phyloP scores from a whole-genome alignment of 768 basidiomycete genomes.

The Tylopilus sp. region DNA sequence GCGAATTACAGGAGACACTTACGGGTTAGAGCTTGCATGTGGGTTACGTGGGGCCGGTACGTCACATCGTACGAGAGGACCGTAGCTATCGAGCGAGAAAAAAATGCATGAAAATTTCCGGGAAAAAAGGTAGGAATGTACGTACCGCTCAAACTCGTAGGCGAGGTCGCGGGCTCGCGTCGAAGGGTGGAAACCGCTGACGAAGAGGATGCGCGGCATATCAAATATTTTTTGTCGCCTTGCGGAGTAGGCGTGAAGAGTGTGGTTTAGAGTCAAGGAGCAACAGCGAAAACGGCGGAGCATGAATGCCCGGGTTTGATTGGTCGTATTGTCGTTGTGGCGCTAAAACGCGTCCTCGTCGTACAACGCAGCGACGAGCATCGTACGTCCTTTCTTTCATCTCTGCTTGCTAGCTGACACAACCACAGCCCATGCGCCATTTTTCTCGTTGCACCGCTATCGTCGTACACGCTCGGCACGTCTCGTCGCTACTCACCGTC shows the following conservation, averaged over 20 bases:
- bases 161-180: slow-evolving; percentile 83
- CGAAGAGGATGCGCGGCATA: slow-evolving; percentile 84
- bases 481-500: slow-evolving; percentile 23
- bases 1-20: slow-evolving; percentile 42
- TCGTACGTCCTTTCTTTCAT: not conserved
- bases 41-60: slow-evolving; percentile 85
- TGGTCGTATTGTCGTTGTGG: slow-evolving; percentile 37
- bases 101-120: slow-evolving; percentile 3
- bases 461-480: slow-evolving; percentile 1
- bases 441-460: slow-evolving; percentile 8
- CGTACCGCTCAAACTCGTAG: slow-evolving; percentile 82
- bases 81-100: slow-evolving; percentile 51
- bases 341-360: slow-evolving; percentile 14
- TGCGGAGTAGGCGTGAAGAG: slow-evolving; percentile 5
- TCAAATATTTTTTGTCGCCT: slow-evolving; percentile 4
- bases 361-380: not conserved
- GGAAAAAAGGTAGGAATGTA: slow-evolving; percentile 2
- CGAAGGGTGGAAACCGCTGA: slow-evolving; percentile 80
- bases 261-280: slow-evolving; percentile 25
- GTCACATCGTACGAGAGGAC: slow-evolving; percentile 83
- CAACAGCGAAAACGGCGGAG: slow-evolving; percentile 26
- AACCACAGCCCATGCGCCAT: slow-evolving; percentile 18
- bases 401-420: slow-evolving; percentile 1
- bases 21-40: slow-evolving; percentile 74
- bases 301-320: slow-evolving; percentile 26